Conservation (phyloP, 352 stramenopile genomes). For the Thraustochytrium sp. region DNA sequence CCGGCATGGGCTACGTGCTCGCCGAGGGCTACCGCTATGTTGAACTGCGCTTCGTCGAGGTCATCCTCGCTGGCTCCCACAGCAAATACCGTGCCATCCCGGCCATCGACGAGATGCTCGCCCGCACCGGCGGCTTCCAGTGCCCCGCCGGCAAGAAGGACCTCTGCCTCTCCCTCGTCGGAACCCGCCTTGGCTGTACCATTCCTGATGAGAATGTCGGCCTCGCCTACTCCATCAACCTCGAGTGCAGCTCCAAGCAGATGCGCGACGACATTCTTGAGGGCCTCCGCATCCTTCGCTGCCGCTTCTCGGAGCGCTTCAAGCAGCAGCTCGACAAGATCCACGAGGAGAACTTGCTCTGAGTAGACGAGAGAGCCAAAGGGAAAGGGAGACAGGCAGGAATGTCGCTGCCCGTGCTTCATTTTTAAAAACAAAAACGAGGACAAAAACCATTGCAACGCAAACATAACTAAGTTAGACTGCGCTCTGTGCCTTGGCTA, state of each 20-base stretch:
- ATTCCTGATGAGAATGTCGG: not conserved
- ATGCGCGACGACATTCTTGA: constrained; percentile 17
- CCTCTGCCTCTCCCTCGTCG: not conserved
- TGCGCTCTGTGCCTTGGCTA: no score
- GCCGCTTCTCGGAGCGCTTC: constrained; percentile 27
- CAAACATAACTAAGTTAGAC: no score
- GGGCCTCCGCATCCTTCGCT: constrained; percentile 13
- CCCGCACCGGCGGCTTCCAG: not conserved
- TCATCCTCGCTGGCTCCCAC: not conserved
- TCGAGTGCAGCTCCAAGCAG: not conserved
- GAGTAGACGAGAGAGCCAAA: not conserved
- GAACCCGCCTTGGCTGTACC: constrained; percentile 13
- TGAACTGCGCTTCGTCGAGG: constrained; percentile 6
- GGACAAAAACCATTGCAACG: no score
- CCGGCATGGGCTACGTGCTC: not conserved
- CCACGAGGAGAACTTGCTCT: not conserved
- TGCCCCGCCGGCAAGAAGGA: constrained; percentile 3
- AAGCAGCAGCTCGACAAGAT: constrained; percentile 22
- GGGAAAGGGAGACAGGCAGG: no score
- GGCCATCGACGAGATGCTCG: not conserved
- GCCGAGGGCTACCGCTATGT: not conserved
- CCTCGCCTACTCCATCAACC: constrained; percentile 11
- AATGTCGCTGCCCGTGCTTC: no score
- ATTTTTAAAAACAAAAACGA: no score
- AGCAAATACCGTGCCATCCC: not conserved